These are phyloP conservation scores for Toxoplasma gondii DNA, from an alignment of 169 alveolate species.

Conservation along the genomic window DNA sequence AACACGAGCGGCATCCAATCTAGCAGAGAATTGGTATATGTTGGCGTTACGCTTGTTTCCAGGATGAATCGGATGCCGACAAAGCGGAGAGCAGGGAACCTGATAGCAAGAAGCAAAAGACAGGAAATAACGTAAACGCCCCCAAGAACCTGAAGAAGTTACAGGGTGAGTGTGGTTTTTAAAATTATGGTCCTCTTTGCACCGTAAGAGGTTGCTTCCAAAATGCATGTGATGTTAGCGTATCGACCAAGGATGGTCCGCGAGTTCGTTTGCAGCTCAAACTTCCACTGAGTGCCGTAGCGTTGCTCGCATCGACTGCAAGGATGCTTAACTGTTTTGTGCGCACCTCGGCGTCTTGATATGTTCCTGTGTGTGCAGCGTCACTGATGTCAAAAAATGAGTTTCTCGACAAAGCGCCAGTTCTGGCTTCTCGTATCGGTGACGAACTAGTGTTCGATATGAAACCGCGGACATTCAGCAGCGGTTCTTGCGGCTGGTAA, in stretches of 20 bases:
- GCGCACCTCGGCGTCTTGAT: neutral
- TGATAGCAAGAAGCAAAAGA: slow-evolving; percentile 36
- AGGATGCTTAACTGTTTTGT: neutral
- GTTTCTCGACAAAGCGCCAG: slow-evolving; percentile 63
- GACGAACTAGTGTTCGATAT: slow-evolving; percentile 33
- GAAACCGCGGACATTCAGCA: slow-evolving; percentile 66
- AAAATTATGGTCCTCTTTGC: too few species aligned
- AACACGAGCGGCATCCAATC: neutral
- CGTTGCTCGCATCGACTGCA: neutral
- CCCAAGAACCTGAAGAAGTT: slow-evolving; percentile 60
- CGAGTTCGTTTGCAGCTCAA: neutral
- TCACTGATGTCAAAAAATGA: slow-evolving; percentile 27
- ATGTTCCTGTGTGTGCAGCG: slow-evolving; percentile 12
- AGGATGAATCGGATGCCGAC: slow-evolving; percentile 42
- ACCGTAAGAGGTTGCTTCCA: too few species aligned
- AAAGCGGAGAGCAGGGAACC: slow-evolving; percentile 14
- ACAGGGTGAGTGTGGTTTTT: neutral
- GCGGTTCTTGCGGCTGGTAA: slow-evolving; percentile 65
- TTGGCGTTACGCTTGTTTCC: neutral
- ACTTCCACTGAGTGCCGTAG: neutral
- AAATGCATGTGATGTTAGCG: too few species aligned
- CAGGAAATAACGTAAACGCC: slow-evolving; percentile 18
- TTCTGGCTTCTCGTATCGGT: slow-evolving; percentile 49
- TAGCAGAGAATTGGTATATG: neutral
- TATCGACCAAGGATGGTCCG: neutral